Conservation (phyloP, 768 basidiomycete species). For the Boletus speciosus region DNA sequence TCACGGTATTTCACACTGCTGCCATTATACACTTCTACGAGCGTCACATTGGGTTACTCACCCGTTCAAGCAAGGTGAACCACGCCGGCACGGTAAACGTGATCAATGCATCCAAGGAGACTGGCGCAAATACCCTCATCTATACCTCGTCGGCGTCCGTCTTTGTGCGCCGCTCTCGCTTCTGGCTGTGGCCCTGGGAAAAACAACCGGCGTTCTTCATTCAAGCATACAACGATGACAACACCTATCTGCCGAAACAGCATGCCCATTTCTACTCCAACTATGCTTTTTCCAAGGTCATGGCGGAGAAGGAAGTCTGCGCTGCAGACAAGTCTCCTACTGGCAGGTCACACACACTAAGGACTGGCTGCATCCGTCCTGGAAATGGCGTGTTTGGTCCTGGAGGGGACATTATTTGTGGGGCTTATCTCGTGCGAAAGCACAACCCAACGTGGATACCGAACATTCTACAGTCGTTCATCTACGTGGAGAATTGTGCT, state of each 20-base stretch:
- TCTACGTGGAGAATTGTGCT: slow-evolving; percentile 75
- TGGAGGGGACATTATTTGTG: slow-evolving; percentile 67
- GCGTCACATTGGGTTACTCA: slow-evolving; percentile 47
- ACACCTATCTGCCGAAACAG: slow-evolving; percentile 44
- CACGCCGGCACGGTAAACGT: slow-evolving; percentile 66
- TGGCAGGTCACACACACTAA: slow-evolving; percentile 35
- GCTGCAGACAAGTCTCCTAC: slow-evolving; percentile 37
- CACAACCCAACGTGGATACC: slow-evolving; percentile 62
- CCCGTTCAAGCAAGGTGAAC: slow-evolving; percentile 59
- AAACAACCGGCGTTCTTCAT: slow-evolving; percentile 51
- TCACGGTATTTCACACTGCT: slow-evolving; percentile 75
- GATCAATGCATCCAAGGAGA: slow-evolving; percentile 50
- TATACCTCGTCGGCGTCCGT: slow-evolving; percentile 77
- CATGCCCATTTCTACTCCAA: slow-evolving; percentile 74
- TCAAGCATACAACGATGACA: slow-evolving; percentile 64
- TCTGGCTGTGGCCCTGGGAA: slow-evolving; percentile 79
- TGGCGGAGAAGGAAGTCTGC: slow-evolving; percentile 51
- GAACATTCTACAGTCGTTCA: slow-evolving; percentile 57
- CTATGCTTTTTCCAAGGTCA: slow-evolving; percentile 64
- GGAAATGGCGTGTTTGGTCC: slow-evolving; percentile 77
- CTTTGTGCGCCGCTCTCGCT: slow-evolving; percentile 51
- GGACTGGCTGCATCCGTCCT: slow-evolving; percentile 75
- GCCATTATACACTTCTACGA: slow-evolving; percentile 80
- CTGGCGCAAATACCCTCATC: slow-evolving; percentile 56
- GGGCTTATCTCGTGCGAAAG: slow-evolving; percentile 57